Percentiles rank a stretch among this genome's conserved stretches.
Evolutionary conservation across 1,139 yeast genomes (phyloP).

Genomic region (Geotrichum bryndzae): DNA sequence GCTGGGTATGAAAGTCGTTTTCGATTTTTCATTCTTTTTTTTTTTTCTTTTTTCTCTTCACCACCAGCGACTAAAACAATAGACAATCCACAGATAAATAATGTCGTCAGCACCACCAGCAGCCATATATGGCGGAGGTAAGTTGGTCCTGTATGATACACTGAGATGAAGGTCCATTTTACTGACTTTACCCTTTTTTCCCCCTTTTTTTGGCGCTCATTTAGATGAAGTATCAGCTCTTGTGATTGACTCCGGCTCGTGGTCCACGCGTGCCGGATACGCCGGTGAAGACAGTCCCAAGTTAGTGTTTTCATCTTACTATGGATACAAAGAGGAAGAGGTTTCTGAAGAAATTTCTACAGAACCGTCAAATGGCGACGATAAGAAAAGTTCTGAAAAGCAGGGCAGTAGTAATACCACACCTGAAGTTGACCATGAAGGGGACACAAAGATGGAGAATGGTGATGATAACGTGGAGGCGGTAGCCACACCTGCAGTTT

Average conservation of each 20-base stretch:
- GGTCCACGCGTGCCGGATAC: conserved; percentile 75
- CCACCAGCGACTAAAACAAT: too few species aligned
- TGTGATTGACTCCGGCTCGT: conserved; percentile 88
- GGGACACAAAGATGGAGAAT: conserved; percentile 23
- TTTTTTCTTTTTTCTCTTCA: too few species aligned
- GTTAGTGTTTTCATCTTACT: conserved; percentile 58
- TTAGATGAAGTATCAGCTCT: conserved; percentile 82
- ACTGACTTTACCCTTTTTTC: too few species aligned
- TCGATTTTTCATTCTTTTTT: too few species aligned
- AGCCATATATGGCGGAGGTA: conserved; percentile 55
- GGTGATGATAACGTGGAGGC: conserved; percentile 14
- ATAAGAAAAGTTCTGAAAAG: not conserved
- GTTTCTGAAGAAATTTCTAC: conserved; percentile 1
- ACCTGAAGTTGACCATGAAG: conserved; percentile 23
- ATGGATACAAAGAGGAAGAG: conserved; percentile 24
- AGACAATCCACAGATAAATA: not conserved
- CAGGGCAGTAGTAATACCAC: conserved; percentile 11
- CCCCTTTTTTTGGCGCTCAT: not conserved
- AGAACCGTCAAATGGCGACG: conserved; percentile 4
- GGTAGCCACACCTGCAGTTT: not conserved
- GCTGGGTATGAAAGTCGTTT: too few species aligned
- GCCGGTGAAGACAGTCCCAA: conserved; percentile 94
- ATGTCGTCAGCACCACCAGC: conserved; percentile 32
- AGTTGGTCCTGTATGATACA: conserved; percentile 17
- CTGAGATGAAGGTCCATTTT: not conserved